Percentiles rank a stretch among this genome's conserved stretches.
These are phyloP conservation scores for Alternaria sp. DNA, from an alignment of 2,329 filamentous ascomycete species.

Conservation along the genomic window DNA sequence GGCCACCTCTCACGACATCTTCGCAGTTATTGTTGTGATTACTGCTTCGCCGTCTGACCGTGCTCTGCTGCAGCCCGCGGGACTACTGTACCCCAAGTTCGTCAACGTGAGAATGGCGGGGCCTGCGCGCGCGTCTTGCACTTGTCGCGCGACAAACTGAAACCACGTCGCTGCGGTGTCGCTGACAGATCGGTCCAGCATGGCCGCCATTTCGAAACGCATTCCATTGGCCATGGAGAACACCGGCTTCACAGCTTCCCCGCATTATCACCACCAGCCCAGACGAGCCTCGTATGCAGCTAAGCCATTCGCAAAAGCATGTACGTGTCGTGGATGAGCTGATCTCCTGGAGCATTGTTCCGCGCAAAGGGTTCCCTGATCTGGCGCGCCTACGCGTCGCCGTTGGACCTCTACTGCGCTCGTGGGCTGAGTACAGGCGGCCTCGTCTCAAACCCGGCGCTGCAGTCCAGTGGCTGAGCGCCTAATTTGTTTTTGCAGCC, in stretches of 20 bases:
- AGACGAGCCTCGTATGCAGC: constrained; percentile 20
- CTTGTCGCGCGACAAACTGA: constrained; percentile 7
- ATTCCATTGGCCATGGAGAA: constrained; percentile 21
- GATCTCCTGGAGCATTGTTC: constrained; percentile 4
- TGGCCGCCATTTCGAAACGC: constrained; percentile 4
- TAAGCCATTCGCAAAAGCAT: constrained; percentile 20
- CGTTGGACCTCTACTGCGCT: background rate
- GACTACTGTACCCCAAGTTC: constrained; percentile 3
- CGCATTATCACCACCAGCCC: constrained; percentile 33
- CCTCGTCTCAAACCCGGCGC: constrained; percentile 3
- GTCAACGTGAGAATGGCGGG: background rate
- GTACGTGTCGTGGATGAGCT: constrained; percentile 5
- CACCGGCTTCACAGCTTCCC: constrained; percentile 32
- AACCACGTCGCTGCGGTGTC: constrained; percentile 15
- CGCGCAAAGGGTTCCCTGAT: constrained; percentile 1
- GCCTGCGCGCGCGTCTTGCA: background rate
- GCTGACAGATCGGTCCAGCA: constrained; percentile 4
- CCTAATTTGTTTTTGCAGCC: constrained; percentile 19
- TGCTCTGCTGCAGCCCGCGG: constrained; percentile 6
- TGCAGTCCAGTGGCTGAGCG: constrained; percentile 22
- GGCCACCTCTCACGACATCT: constrained; percentile 23
- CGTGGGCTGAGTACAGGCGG: constrained; percentile 8
- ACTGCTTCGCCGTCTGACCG: constrained; percentile 11
- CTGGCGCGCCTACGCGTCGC: constrained; percentile 19
- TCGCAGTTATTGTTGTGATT: background rate